Conservation (phyloP, 768 basidiomycete species). For the Leccinum broughii region DNA sequence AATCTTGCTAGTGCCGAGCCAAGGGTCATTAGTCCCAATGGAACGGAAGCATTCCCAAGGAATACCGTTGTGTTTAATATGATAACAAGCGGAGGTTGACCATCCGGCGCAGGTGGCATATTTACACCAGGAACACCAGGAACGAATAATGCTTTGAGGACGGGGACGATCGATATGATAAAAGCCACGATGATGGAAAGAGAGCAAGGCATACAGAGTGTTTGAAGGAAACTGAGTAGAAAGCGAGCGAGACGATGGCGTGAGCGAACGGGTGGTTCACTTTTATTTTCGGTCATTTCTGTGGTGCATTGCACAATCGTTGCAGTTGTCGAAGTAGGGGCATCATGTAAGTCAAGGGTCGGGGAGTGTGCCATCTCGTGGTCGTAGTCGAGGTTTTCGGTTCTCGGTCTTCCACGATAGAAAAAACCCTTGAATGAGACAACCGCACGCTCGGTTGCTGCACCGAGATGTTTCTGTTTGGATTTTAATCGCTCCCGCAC, state of each 20-base stretch:
- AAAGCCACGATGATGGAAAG: slow-evolving; percentile 55
- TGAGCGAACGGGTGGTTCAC: background rate
- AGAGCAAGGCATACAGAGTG: slow-evolving; percentile 49
- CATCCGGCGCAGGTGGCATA: slow-evolving; percentile 60
- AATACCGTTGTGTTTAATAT: slow-evolving; percentile 57
- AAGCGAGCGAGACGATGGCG: slow-evolving; percentile 12
- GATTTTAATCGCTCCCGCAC: slow-evolving; percentile 45
- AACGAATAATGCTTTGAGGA: slow-evolving; percentile 63
- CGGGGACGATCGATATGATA: slow-evolving; percentile 54
- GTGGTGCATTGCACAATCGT: slow-evolving; percentile 8
- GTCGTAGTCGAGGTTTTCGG: background rate
- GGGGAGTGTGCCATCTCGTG: slow-evolving; percentile 11
- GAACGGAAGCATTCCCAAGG: slow-evolving; percentile 63
- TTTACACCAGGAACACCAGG: slow-evolving; percentile 39
- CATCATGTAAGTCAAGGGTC: background rate
- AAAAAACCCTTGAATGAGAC: slow-evolving; percentile 3
- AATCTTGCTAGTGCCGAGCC: slow-evolving; percentile 65
- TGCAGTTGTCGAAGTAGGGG: background rate
- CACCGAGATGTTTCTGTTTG: slow-evolving; percentile 33
- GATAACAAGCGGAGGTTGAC: slow-evolving; percentile 64
- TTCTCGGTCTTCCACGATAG: background rate
- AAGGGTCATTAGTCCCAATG: slow-evolving; percentile 59
- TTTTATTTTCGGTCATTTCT: background rate
- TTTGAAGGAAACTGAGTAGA: slow-evolving; percentile 30
- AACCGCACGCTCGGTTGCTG: slow-evolving; percentile 13